These are phyloP conservation scores for Perilla frutescens DNA, from an alignment of 257 asterid genomes.

Conservation along the genomic window DNA sequence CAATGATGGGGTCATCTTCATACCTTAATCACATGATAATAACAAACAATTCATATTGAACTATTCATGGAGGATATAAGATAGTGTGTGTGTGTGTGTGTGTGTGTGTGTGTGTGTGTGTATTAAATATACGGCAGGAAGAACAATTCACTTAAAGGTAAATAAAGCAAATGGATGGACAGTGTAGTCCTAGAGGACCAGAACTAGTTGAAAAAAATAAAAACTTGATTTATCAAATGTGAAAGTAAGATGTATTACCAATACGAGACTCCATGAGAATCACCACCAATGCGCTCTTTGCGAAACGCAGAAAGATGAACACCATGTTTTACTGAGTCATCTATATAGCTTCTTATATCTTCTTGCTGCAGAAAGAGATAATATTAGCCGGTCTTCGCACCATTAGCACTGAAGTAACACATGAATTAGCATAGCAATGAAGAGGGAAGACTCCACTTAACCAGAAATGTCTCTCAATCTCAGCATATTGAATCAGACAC, in stretches of 20 bases:
- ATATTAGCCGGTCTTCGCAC: conserved; percentile 28
- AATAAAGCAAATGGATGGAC: not conserved
- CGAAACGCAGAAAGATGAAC: conserved; percentile 71
- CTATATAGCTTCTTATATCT: conserved; percentile 84
- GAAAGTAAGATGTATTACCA: conserved; percentile 59
- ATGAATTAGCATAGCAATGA: not conserved
- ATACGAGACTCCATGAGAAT: conserved; percentile 91
- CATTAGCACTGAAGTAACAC: conserved; percentile 19
- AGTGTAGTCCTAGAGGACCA: conserved; percentile 21
- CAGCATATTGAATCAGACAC: conserved; percentile 13
- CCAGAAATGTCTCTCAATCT: not conserved
- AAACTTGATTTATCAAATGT: conserved; percentile 2
- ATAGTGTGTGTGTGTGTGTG: too few relatives aligned
- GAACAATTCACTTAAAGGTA: conserved; percentile 10
- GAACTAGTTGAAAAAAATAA: conserved; percentile 3
- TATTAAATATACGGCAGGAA: conserved; percentile 24
- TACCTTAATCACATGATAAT: conserved; percentile 59
- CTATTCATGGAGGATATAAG: conserved; percentile 24
- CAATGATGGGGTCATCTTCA: conserved; percentile 87
- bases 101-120: too few relatives aligned
- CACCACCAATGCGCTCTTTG: conserved; percentile 92
- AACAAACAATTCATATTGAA: conserved; percentile 1
- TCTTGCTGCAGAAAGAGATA: conserved; percentile 86
- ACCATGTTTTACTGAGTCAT: conserved; percentile 80
- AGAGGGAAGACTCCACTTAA: not conserved